A percentile compares a stretch with the other conserved stretches of the same genome.
Conservation (phyloP, 192 early-diverging fungal genomes). For the Chytriomyces confervae region DNA sequence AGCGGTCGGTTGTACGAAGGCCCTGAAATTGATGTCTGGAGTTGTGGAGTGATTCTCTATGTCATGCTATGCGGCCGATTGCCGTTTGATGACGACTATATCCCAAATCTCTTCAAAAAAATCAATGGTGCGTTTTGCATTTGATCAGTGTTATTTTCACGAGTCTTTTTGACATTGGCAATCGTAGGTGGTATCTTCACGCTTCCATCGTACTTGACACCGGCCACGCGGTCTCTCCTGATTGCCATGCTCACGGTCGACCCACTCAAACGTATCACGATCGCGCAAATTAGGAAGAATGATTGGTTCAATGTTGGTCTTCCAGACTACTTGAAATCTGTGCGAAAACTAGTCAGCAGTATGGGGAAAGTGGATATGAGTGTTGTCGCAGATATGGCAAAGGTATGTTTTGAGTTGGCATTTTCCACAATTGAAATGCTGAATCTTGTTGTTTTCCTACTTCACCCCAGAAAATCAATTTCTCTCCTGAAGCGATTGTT, state of each 20-base stretch:
- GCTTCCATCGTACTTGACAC: constrained; percentile 85
- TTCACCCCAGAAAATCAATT: constrained; percentile 74
- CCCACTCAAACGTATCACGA: constrained; percentile 93
- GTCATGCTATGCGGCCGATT: constrained; percentile 95
- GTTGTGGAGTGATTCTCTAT: constrained; percentile 94
- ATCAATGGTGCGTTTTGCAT: constrained; percentile 72
- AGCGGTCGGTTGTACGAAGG: constrained; percentile 80
- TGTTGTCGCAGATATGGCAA: constrained; percentile 79
- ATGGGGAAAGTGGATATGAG: constrained; percentile 76
- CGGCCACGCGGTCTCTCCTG: constrained; percentile 80
- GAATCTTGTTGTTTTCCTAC: not conserved
- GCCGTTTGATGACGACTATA: constrained; percentile 98
- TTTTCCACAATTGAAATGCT: not conserved
- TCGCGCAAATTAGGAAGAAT: constrained; percentile 82
- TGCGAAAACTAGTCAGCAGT: constrained; percentile 71
- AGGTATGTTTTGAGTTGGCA: constrained; percentile 45
- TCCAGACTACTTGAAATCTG: constrained; percentile 89
- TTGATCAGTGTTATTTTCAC: not conserved
- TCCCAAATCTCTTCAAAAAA: constrained; percentile 80
- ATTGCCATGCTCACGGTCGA: constrained; percentile 94
- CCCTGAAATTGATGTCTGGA: constrained; percentile 99
- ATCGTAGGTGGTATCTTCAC: constrained; percentile 84
- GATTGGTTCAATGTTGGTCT: constrained; percentile 92
- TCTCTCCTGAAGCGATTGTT: constrained; percentile 68
- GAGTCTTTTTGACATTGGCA: not conserved